phyloP scores from a whole-genome alignment of 148 eudicot species.

The Camellia sinensis region DNA sequence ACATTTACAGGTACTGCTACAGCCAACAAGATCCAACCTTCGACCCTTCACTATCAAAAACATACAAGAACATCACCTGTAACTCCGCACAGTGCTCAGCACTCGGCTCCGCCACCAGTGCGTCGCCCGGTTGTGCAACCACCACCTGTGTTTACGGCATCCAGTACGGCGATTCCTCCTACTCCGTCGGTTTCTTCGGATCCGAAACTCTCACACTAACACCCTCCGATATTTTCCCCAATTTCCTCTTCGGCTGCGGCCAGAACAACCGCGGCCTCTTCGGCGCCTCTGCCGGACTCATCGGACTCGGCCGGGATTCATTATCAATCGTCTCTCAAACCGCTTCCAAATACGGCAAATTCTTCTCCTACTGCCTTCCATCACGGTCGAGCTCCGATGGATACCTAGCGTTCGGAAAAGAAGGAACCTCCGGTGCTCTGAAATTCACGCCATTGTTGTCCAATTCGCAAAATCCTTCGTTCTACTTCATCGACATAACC shows the following conservation, averaged over 20 bases:
- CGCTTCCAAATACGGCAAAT: background rate
- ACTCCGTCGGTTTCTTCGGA: slow-evolving; percentile 2
- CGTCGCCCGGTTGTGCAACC: slow-evolving; percentile 41
- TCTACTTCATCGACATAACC: slow-evolving; percentile 49
- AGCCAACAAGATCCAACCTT: background rate
- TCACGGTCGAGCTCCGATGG: background rate
- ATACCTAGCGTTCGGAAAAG: background rate
- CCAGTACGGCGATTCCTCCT: slow-evolving; percentile 50
- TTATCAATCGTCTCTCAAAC: slow-evolving; percentile 50
- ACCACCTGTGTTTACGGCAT: slow-evolving; percentile 58
- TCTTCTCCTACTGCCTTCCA: slow-evolving; percentile 12
- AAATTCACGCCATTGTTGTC: slow-evolving; percentile 26
- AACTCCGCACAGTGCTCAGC: slow-evolving; percentile 42
- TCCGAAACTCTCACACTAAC: background rate
- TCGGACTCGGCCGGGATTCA: slow-evolving; percentile 51
- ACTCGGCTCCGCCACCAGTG: slow-evolving; percentile 49
- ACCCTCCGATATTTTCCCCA: background rate
- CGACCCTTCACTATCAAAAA: slow-evolving; percentile 26
- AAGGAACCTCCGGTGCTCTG: background rate
- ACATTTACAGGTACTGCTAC: background rate
- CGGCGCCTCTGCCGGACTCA: slow-evolving; percentile 46
- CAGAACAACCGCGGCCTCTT: slow-evolving; percentile 68
- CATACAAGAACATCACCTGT: slow-evolving; percentile 61
- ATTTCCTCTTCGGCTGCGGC: slow-evolving; percentile 41
- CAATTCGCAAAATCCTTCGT: slow-evolving; percentile 34